Evolutionary conservation across 1,284 basidiomycete species (phyloP).

Genomic region (Tilletiopsis washingtonensis): DNA sequence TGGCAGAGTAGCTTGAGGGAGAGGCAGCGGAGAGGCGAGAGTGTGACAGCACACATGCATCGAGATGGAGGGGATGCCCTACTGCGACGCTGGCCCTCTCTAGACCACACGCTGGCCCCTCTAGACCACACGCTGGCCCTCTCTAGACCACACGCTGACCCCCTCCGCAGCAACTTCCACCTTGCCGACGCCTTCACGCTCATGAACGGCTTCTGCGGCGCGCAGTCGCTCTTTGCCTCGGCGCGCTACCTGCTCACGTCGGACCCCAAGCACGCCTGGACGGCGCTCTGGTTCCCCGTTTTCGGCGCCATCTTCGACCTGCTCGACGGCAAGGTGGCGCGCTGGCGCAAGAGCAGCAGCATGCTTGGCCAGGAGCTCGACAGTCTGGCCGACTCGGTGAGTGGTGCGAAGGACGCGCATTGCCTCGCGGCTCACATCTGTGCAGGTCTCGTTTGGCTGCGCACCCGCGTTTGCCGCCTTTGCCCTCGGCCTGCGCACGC

Average conservation of each 20-base stretch:
- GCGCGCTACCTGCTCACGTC: constrained; percentile 76
- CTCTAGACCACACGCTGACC: neutral
- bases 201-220: constrained; percentile 98
- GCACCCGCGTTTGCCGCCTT: constrained; percentile 90
- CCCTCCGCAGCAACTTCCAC: constrained; percentile 73
- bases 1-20: no score
- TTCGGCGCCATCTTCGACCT: constrained; percentile 98
- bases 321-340: constrained; percentile 91
- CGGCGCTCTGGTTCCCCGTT: constrained; percentile 77
- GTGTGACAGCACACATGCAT: no score
- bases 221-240: constrained; percentile 87
- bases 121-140: no score
- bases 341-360: constrained; percentile 89
- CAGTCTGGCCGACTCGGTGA: constrained; percentile 84
- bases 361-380: constrained; percentile 99
- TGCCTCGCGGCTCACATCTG: neutral
- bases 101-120: no score
- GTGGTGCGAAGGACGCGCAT: constrained; percentile 33
- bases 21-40: no score
- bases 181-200: constrained; percentile 98
- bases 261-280: constrained; percentile 56
- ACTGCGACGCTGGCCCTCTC: no score
- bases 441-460: constrained; percentile 94
- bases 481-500: constrained; percentile 77
- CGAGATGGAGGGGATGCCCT: no score